phyloP scores from a whole-genome alignment of 2,329 filamentous ascomycete species.

The Passalora sequoiae region DNA sequence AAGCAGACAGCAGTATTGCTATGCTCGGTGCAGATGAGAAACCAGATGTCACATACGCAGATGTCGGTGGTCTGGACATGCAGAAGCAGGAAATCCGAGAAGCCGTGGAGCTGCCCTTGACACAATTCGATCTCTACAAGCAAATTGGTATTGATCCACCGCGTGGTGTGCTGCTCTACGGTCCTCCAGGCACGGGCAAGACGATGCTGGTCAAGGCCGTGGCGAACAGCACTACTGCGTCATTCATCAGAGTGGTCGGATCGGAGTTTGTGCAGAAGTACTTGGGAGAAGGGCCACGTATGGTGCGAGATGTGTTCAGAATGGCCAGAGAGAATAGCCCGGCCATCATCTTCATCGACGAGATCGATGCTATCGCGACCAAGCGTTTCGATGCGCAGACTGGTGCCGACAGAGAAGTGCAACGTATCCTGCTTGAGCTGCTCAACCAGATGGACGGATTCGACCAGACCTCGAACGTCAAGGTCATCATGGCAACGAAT shows the following conservation, averaged over 20 bases:
- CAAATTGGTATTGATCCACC: conserved; percentile 99
- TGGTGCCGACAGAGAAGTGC: conserved; percentile 93
- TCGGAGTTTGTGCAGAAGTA: conserved; percentile 99
- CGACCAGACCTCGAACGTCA: conserved; percentile 97
- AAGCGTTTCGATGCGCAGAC: conserved; percentile 99
- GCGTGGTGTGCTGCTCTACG: conserved; percentile 91
- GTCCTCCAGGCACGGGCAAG: conserved; percentile 92
- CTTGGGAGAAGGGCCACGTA: conserved; percentile 91
- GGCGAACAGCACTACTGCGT: conserved; percentile 95
- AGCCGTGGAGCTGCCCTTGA: conserved; percentile 92
- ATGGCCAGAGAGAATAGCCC: conserved; percentile 99
- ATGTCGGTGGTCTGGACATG: conserved; percentile 97
- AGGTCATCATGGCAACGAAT: conserved; percentile 99
- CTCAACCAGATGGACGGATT: conserved; percentile 99
- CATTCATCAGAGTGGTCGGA: conserved; percentile 95
- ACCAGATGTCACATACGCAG: conserved; percentile 94
- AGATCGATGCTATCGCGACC: conserved; percentile 97
- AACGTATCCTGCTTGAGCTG: conserved; percentile 94
- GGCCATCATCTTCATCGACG: conserved; percentile 98
- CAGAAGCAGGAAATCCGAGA: conserved; percentile 99
- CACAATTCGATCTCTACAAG: conserved; percentile 97
- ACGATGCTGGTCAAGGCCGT: conserved; percentile 98
- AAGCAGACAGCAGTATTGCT: conserved; percentile 96
- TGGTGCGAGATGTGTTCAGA: conserved; percentile 98
- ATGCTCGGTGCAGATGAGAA: conserved; percentile 97